Evolutionary conservation across 495 filamentous ascomycete species (phyloP).

Genomic region (Aspergillus baeticus): DNA sequence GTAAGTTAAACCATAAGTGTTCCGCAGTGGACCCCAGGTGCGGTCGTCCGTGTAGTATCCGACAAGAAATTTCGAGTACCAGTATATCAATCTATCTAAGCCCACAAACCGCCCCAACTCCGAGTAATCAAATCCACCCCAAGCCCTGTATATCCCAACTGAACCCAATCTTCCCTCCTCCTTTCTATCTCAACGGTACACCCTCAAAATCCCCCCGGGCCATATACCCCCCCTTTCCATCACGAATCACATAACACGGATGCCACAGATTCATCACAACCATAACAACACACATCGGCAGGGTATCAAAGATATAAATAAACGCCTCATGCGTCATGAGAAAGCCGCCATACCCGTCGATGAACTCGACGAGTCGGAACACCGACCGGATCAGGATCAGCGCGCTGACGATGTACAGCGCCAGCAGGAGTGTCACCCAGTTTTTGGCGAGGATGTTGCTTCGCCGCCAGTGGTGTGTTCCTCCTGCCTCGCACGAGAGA

Average conservation of each 20-base stretch:
- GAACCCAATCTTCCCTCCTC: too few relatives aligned
- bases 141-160: too few relatives aligned
- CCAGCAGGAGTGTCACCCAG: not conserved
- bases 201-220: not conserved
- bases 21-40: too few relatives aligned
- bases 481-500: slow-evolving; percentile 46
- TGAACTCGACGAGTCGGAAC: slow-evolving; percentile 62
- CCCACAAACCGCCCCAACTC: too few relatives aligned
- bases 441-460: not conserved
- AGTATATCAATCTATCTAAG: too few relatives aligned
- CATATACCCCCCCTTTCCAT: not conserved
- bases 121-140: too few relatives aligned
- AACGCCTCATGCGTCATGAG: slow-evolving; percentile 53
- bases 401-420: slow-evolving; percentile 47
- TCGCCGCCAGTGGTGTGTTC: slow-evolving; percentile 8
- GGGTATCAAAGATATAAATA: slow-evolving; percentile 59
- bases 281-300: slow-evolving; percentile 52
- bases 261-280: slow-evolving; percentile 42
- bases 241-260: slow-evolving; percentile 8
- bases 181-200: not conserved
- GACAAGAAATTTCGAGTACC: too few relatives aligned
- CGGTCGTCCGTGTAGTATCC: too few relatives aligned
- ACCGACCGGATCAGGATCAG: slow-evolving; percentile 61
- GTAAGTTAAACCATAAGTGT: too few relatives aligned
- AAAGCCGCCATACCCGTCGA: slow-evolving; percentile 51